Evolutionary conservation across 1,284 basidiomycete species (phyloP).

Genomic region (Boletus holoroseus): DNA sequence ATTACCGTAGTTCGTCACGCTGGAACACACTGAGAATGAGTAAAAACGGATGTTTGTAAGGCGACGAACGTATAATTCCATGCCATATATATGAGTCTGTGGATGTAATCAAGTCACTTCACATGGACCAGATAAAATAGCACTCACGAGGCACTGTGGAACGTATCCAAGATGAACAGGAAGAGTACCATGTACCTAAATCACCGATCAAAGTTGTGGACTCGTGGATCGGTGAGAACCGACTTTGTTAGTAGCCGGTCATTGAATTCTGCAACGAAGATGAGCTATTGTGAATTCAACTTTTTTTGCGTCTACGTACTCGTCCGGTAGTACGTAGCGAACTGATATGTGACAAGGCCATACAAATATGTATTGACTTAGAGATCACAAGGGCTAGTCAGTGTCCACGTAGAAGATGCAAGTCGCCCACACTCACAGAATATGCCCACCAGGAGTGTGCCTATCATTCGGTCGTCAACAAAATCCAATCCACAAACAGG

Average conservation of each 20-base stretch:
- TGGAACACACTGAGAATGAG: background rate
- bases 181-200: conserved; percentile 36
- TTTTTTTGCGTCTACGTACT: conserved; percentile 33
- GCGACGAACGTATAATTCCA: conserved; percentile 18
- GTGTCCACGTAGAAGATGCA: background rate
- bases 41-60: background rate
- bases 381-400: background rate
- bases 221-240: background rate
- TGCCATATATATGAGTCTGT: conserved; percentile 16
- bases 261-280: conserved; percentile 36
- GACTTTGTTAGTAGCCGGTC: conserved; percentile 32
- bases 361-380: conserved; percentile 50
- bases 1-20: conserved; percentile 16
- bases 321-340: conserved; percentile 39
- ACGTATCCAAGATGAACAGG: conserved; percentile 43
- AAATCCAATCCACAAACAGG: background rate
- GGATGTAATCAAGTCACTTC: background rate
- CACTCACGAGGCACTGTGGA: conserved; percentile 38
- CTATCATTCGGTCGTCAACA: conserved; percentile 18
- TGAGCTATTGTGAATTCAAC: background rate
- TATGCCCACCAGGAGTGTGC: conserved; percentile 38
- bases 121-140: background rate
- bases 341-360: conserved; percentile 47
- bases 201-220: background rate
- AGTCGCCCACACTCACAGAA: conserved; percentile 31